phyloP scores from a whole-genome alignment of 129 eudicot genomes.

The Erigeron canadensis region DNA sequence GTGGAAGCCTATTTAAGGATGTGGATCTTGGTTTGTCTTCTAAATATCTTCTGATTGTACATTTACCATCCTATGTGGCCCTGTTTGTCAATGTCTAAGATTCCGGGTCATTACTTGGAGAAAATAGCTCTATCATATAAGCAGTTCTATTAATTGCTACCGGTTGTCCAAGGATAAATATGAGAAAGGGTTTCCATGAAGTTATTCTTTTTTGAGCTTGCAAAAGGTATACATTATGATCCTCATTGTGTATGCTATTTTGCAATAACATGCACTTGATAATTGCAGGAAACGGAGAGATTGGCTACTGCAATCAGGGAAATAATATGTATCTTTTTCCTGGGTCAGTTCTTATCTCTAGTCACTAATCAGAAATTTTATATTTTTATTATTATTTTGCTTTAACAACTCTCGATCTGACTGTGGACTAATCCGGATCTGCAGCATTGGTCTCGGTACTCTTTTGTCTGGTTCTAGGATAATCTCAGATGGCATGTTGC shows the following conservation, averaged over 20 bases:
- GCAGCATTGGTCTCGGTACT: slow-evolving; percentile 95
- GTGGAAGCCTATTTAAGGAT: slow-evolving; percentile 86
- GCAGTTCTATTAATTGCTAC: too few relatives aligned
- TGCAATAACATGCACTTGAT: neutral
- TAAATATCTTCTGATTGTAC: slow-evolving; percentile 2
- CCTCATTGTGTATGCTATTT: neutral
- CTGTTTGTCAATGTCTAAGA: too few relatives aligned
- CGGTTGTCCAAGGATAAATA: too few relatives aligned
- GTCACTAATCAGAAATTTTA: neutral
- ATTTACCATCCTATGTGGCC: slow-evolving; percentile 1
- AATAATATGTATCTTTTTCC: slow-evolving; percentile 97
- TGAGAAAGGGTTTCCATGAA: neutral
- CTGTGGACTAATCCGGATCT: slow-evolving; percentile 7
- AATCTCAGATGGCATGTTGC: slow-evolving; percentile 95
- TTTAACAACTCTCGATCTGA: slow-evolving; percentile 4
- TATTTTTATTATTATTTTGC: neutral
- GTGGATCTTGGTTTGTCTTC: slow-evolving; percentile 80
- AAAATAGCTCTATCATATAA: too few relatives aligned
- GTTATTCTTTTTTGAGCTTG: neutral
- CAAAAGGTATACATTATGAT: too few relatives aligned
- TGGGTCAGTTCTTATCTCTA: slow-evolving; percentile 53
- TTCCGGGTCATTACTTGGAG: too few relatives aligned
- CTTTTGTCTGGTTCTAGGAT: slow-evolving; percentile 83
- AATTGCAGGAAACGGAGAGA: slow-evolving; percentile 65
- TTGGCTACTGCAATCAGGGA: slow-evolving; percentile 94